Evolutionary conservation across 2,329 filamentous ascomycete genomes (phyloP), one percentile per base, ranked within the genome.

Genomic region (Colletotrichum melonis): DNA sequence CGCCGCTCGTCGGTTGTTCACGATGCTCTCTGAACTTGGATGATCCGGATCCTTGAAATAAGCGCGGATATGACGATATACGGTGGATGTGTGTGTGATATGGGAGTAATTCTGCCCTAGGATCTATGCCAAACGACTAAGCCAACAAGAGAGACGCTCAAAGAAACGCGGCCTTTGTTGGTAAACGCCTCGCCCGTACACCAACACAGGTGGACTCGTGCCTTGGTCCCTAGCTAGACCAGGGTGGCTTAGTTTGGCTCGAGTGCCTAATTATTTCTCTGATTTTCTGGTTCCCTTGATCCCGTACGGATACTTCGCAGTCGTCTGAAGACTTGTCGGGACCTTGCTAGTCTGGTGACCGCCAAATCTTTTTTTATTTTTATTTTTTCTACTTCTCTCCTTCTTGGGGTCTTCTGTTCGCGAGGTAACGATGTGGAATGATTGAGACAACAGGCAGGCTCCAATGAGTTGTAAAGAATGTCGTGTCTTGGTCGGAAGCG

Each of bases 91-190:
- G 28, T 38, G 28, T 38, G 35, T 22, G n/a, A 26, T 32, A 12
- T 19, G 5, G 24, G 52, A 42, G 52, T 19, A 28, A 16, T 42
- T 65, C 19, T 56, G 52, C 52, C 9, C 38, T 11, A 5, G 28
- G 32, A 32, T 19, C 38, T 65, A 28, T 65, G 52, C 26, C 63
- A 65, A 14, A 11, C 63, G 8, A 16, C 63, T 16, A 38, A 30
- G 49, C 56, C 42, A 62, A 57, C 28, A 32, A 42, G 30, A 60
- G 24, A 49, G 30, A 32, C 59, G 55, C 16, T 55, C 60, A 56
- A 63, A 72, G 60, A 57, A 60, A 49, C 66, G 67, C 22, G 55
- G 67, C 65, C 67, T 73, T 73, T 73, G 70, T 73, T 57, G 67
- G 60, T 57, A 65, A 22, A 52, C 69, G 70, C 67, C 56, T 73